phyloP scores from a whole-genome alignment of 139 green algal genomes.

The Chlorella sorokiniana region DNA sequence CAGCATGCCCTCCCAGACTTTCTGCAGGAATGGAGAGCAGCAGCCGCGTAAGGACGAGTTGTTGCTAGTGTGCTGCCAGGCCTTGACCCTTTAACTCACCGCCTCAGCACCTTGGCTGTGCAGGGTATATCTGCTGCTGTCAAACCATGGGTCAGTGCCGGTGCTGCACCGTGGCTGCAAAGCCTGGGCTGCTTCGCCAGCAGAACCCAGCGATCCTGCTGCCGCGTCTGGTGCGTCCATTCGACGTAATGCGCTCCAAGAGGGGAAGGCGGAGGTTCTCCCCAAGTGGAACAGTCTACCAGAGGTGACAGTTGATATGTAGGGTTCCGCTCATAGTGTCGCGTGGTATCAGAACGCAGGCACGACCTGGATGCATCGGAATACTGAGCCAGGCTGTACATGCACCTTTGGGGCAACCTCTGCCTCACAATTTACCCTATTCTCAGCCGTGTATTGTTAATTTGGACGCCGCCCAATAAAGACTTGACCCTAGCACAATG shows the following conservation, averaged over 20 bases:
- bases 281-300: too few relatives aligned
- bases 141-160: neutral
- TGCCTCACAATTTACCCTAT: too few relatives aligned
- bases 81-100: constrained; percentile 8
- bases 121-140: constrained; percentile 23
- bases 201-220: neutral
- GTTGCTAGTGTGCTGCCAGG: neutral
- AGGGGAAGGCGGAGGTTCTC: too few relatives aligned
- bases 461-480: too few relatives aligned
- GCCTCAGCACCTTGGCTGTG: constrained; percentile 50
- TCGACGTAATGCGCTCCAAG: too few relatives aligned
- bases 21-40: constrained; percentile 37
- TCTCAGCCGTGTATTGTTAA: neutral
- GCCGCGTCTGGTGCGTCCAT: neutral
- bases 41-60: neutral
- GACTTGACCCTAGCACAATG: too few relatives aligned
- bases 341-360: too few relatives aligned
- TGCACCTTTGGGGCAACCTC: too few relatives aligned
- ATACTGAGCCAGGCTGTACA: too few relatives aligned
- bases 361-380: too few relatives aligned
- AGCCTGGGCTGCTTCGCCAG: neutral
- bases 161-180: neutral
- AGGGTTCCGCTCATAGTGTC: too few relatives aligned
- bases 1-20: constrained; percentile 63
- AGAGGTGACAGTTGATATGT: too few relatives aligned